Evolutionary conservation across 2,329 filamentous ascomycete species (phyloP).

Genomic region (Exophiala sideris): DNA sequence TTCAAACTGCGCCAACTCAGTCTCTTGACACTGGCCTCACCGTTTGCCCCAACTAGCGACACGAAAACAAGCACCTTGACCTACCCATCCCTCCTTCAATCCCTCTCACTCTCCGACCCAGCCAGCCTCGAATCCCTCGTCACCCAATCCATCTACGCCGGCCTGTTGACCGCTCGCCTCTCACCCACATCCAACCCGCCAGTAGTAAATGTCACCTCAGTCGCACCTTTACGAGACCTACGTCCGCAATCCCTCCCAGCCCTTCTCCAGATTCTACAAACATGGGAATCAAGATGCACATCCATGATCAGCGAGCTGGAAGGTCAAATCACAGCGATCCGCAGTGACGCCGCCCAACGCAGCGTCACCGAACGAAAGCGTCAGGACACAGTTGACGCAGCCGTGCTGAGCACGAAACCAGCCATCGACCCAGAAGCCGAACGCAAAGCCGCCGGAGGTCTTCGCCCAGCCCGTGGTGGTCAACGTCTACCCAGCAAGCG

Average conservation of each 20-base stretch:
- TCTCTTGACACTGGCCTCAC: conserved; percentile 72
- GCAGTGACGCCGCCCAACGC: conserved; percentile 53
- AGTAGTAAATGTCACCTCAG: conserved; percentile 71
- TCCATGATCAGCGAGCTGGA: conserved; percentile 72
- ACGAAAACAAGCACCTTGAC: conserved; percentile 57
- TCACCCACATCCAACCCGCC: conserved; percentile 79
- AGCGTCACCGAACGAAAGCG: conserved; percentile 51
- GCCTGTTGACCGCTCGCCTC: conserved; percentile 76
- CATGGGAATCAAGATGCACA: conserved; percentile 77
- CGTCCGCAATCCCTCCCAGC: conserved; percentile 66
- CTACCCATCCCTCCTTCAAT: conserved; percentile 65
- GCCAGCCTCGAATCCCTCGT: conserved; percentile 81
- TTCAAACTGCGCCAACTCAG: conserved; percentile 89
- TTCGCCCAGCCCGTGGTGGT: conserved; percentile 1
- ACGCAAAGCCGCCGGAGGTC: neutral
- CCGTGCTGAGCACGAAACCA: conserved; percentile 44
- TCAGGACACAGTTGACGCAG: conserved; percentile 48
- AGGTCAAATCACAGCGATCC: conserved; percentile 66
- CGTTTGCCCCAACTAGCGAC: conserved; percentile 18
- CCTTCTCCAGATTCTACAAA: conserved; percentile 65
- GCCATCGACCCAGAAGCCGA: conserved; percentile 10
- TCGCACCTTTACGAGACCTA: conserved; percentile 83
- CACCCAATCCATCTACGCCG: conserved; percentile 81
- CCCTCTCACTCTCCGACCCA: conserved; percentile 63
- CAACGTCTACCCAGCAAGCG: conserved; percentile 37